Evolutionary conservation across 106 monocot genomes (phyloP).

Genomic region (Dendrobium chrysotoxum): DNA sequence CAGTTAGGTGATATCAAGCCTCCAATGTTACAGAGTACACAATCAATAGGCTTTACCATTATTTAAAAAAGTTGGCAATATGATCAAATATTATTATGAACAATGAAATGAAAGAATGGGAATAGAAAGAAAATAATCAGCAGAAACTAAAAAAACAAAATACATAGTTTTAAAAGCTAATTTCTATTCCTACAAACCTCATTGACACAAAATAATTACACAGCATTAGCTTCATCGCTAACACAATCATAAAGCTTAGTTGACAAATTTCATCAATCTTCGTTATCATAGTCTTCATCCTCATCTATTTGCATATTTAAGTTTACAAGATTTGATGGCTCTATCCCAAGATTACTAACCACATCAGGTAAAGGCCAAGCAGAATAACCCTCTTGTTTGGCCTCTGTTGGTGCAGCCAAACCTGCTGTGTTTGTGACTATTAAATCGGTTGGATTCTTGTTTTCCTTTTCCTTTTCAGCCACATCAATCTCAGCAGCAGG

Average conservation of each 20-base stretch:
- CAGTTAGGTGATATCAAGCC: too few relatives aligned
- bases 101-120: too few relatives aligned
- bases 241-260: not conserved
- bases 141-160: not conserved
- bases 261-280: slow-evolving; percentile 33
- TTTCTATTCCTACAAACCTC: slow-evolving; percentile 1
- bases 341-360: slow-evolving; percentile 29
- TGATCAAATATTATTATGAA: too few relatives aligned
- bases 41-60: too few relatives aligned
- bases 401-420: not conserved
- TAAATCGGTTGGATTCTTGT: not conserved
- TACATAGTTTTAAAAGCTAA: not conserved
- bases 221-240: not conserved
- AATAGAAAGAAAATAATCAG: too few relatives aligned
- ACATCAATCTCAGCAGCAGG: slow-evolving; percentile 3
- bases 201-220: not conserved
- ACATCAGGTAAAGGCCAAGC: slow-evolving; percentile 52
- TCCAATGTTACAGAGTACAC: too few relatives aligned
- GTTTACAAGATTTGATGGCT: slow-evolving; percentile 53
- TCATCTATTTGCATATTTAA: slow-evolving; percentile 73
- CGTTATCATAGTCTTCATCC: slow-evolving; percentile 96
- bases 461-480: slow-evolving; percentile 19
- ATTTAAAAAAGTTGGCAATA: too few relatives aligned
- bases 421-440: not conserved
- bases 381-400: slow-evolving; percentile 29